Base-by-base conservation (phyloP, 139 green algal species). In the Chlorella sp. region DNA sequence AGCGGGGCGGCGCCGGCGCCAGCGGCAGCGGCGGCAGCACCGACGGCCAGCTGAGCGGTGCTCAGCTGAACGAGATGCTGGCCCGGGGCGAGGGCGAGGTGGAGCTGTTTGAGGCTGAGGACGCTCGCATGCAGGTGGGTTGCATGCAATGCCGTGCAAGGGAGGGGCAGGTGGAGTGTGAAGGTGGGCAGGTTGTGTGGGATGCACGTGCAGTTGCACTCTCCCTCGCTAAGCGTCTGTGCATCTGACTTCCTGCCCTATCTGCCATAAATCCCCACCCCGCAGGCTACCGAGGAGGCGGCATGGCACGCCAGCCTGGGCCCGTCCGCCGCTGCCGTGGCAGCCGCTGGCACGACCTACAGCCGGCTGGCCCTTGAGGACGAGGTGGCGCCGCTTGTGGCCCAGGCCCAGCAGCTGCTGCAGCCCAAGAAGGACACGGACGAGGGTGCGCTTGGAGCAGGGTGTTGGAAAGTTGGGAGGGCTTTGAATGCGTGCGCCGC, bases 51-150 rank as follows among this genome's bases (percentile, higher is more conserved):
- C 58, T 84, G 28, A 73, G 34, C 43, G 72, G 87, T 26, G 48
- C 9, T 32, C 79, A 89, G 81, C 84, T 95, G 32, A 92, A 91
- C 73, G 28, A 34, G 30, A 81, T 95, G 40, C 65, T 95, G 54
- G 92, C 92, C 1, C 82, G 92, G 26, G 68, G 84, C 20, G 73
- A 91, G 4, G 65, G 72, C 1, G 92, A 96, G 84, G 69, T 90
- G 56, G 86, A 87, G 48, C 51, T 90, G 44, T 86, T 90, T 70
- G 65, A 58, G 43, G 69, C 64, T 14, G 74, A 80, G 58, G 86
- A 89, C 9, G 3, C 54, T 43, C 78, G 77, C 58, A 72, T 83
- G 77, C 60, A 30, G 77, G 77, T 73, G 58, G 43, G 73, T 62
- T 2, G 22, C 36, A 76, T 41, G 30, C 38, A 24, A 40, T 9